phyloP scores from a whole-genome alignment of 192 early-diverging fungal genomes.

The Coemansia sp. region DNA sequence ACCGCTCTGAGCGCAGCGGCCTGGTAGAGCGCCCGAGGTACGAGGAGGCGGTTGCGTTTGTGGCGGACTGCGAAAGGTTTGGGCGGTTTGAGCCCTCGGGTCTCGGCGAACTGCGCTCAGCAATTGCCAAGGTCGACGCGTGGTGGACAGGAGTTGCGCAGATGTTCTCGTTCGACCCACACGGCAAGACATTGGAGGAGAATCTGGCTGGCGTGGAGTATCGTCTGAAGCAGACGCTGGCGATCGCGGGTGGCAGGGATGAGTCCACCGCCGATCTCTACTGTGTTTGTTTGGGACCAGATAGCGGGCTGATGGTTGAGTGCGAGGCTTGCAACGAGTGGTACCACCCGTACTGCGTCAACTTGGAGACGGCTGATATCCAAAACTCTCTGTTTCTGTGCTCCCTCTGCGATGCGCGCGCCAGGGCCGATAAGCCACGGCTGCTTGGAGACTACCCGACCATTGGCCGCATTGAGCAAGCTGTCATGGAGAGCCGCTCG shows the following conservation, averaged over 20 bases:
- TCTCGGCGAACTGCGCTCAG: constrained; percentile 8
- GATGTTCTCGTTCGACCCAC: constrained; percentile 14
- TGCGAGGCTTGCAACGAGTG: constrained; percentile 66
- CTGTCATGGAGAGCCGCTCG: constrained; percentile 44
- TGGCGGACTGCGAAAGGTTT: constrained; percentile 16
- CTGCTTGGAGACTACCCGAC: constrained; percentile 23
- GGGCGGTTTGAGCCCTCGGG: constrained; percentile 33
- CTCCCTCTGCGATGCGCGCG: constrained; percentile 53
- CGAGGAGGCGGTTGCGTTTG: constrained; percentile 13
- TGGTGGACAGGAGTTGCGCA: constrained; percentile 19
- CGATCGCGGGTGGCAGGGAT: neutral
- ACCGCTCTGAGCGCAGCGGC: constrained; percentile 14
- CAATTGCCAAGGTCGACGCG: constrained; percentile 10
- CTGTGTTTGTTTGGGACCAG: constrained; percentile 63
- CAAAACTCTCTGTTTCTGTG: constrained; percentile 56
- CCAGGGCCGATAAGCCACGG: constrained; percentile 11
- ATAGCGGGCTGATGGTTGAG: constrained; percentile 66
- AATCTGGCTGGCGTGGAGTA: constrained; percentile 16
- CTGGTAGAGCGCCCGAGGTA: constrained; percentile 38
- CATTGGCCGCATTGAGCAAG: constrained; percentile 38
- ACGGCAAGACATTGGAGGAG: neutral
- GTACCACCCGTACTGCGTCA: constrained; percentile 64
- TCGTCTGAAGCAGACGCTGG: constrained; percentile 19
- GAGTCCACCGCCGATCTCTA: constrained; percentile 22
- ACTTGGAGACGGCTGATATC: constrained; percentile 47